These are phyloP conservation scores for Cyberlindnera samutprakarnensis DNA, from an alignment of 805 yeast genomes.

Conservation along the genomic window DNA sequence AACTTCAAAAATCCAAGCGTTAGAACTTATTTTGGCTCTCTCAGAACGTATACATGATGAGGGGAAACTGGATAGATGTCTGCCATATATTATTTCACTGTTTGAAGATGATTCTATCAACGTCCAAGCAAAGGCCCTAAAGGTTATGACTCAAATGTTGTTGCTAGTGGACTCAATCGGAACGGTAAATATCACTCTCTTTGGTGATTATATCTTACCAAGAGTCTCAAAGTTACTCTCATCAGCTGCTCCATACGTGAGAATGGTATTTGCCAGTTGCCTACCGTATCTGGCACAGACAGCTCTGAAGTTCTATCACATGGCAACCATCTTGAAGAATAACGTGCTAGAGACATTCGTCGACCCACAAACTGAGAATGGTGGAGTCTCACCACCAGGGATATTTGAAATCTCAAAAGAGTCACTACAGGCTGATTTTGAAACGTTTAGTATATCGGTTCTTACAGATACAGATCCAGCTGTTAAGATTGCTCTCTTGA, in stretches of 20 bases:
- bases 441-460: conserved; percentile 53
- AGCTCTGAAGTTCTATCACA: conserved; percentile 55
- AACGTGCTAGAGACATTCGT: conserved; percentile 25
- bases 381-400: conserved; percentile 25
- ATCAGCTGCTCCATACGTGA: conserved; percentile 37
- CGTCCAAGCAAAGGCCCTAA: conserved; percentile 62
- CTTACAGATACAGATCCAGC: conserved; percentile 61
- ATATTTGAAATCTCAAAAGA: conserved; percentile 33
- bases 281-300: conserved; percentile 65
- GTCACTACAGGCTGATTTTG: conserved; percentile 47
- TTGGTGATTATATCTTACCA: conserved; percentile 79
- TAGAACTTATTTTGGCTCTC: conserved; percentile 69
- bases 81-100: conserved; percentile 73
- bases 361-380: conserved; percentile 41
- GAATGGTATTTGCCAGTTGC: conserved; percentile 64
- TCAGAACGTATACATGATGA: conserved; percentile 77
- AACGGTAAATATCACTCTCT: conserved; percentile 68
- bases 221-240: conserved; percentile 41
- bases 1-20: conserved; percentile 53
- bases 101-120: conserved; percentile 59
- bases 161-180: conserved; percentile 55
- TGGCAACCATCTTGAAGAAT: conserved; percentile 43
- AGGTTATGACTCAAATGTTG: conserved; percentile 60
- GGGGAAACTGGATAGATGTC: conserved; percentile 73
- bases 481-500: conserved; percentile 64